Conservation (phyloP, 2,329 filamentous ascomycete genomes). For the Lasiodiplodia theobromae region DNA sequence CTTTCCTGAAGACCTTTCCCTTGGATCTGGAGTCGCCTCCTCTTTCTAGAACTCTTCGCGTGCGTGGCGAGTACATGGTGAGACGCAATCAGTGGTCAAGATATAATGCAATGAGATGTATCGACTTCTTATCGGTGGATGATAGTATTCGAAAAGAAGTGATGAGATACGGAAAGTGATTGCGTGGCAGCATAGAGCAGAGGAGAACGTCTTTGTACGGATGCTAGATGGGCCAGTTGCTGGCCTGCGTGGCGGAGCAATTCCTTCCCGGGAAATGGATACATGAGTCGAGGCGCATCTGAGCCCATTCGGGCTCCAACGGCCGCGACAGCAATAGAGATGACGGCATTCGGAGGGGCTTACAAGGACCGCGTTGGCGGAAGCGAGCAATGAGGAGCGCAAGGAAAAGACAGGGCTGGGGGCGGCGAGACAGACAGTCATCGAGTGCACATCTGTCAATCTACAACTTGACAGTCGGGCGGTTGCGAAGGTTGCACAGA, state of each 20-base stretch:
- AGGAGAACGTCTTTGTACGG: conserved; percentile 26
- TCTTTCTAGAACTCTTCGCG: conserved; percentile 23
- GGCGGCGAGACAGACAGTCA: background rate
- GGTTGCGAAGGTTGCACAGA: conserved; percentile 28
- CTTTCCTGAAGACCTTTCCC: conserved; percentile 26
- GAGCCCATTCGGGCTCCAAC: conserved; percentile 16
- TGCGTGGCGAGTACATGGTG: conserved; percentile 28
- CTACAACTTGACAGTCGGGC: conserved; percentile 26
- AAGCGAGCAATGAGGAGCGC: conserved; percentile 26
- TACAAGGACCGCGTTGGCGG: background rate
- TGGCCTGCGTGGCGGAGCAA: conserved; percentile 14
- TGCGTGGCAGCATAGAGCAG: conserved; percentile 45
- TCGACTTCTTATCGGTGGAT: conserved; percentile 15
- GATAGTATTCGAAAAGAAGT: conserved; percentile 3
- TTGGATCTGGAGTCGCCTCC: conserved; percentile 25
- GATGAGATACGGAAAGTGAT: conserved; percentile 35
- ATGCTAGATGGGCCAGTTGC: background rate
- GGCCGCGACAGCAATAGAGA: background rate
- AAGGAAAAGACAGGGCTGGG: conserved; percentile 16
- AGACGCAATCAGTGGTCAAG: background rate
- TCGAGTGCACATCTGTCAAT: conserved; percentile 27
- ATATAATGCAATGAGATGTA: conserved; percentile 30
- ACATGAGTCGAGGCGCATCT: conserved; percentile 20
- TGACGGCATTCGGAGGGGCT: conserved; percentile 23
- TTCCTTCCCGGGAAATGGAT: conserved; percentile 18